phyloP scores from a whole-genome alignment of 202 grass and related monocot genomes.

The Cymbopogon flexuosus region DNA sequence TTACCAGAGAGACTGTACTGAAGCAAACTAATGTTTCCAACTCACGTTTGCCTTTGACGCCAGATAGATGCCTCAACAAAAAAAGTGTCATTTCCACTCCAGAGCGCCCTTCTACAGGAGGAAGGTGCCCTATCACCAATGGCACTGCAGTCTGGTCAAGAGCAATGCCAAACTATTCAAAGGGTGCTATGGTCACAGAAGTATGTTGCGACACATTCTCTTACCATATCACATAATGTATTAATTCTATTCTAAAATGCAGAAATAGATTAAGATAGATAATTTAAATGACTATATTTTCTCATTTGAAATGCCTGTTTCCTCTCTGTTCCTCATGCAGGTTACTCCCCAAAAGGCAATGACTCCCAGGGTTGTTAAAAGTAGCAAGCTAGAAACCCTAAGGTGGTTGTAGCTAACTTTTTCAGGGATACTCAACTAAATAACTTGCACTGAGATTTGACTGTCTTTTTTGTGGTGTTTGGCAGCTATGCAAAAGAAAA shows the following conservation, averaged over 20 bases:
- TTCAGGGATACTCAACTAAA: conserved; percentile 13
- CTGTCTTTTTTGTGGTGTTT: neutral
- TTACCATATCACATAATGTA: neutral
- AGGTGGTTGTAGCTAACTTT: conserved; percentile 40
- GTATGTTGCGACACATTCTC: conserved; percentile 32
- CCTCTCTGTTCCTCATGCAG: conserved; percentile 41
- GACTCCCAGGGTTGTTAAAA: conserved; percentile 43
- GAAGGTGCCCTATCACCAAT: conserved; percentile 21
- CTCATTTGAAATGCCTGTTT: neutral
- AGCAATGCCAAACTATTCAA: conserved; percentile 7
- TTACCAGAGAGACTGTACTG: conserved; percentile 17
- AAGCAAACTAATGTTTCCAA: conserved; percentile 17
- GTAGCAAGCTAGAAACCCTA: conserved; percentile 38
- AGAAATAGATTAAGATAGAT: conserved; percentile 11
- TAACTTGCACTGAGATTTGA: conserved; percentile 23
- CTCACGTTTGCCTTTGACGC: conserved; percentile 6
- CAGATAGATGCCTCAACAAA: conserved; percentile 13
- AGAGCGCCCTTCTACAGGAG: conserved; percentile 32
- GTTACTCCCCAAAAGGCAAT: conserved; percentile 48
- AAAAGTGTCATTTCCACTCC: conserved; percentile 9
- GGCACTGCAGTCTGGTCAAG: conserved; percentile 24
- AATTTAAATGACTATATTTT: neutral
- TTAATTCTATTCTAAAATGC: neutral
- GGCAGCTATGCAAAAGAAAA: conserved; percentile 22
- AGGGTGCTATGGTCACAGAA: conserved; percentile 19